Evolutionary conservation across 805 yeast species (phyloP).

Genomic region (Ogataea allantospora): DNA sequence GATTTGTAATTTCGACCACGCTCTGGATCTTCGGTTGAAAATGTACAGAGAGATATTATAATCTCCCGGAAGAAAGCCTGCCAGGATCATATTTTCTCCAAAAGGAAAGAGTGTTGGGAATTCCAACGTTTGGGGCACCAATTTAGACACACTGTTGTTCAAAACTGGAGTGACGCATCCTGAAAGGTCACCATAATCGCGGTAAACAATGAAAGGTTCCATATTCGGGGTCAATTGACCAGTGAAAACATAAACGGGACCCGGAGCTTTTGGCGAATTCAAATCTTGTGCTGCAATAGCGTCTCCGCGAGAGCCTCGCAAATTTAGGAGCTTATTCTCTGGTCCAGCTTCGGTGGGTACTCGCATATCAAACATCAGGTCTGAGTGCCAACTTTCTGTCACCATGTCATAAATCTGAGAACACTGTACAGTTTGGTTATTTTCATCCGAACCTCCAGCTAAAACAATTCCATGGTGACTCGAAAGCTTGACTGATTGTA

Average conservation of each 20-base stretch:
- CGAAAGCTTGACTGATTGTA: conserved; percentile 34
- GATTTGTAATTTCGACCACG: conserved; percentile 63
- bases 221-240: neutral
- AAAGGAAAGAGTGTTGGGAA: conserved; percentile 63
- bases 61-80: conserved; percentile 55
- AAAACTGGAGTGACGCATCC: conserved; percentile 14
- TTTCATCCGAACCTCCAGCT: conserved; percentile 50
- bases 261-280: conserved; percentile 15
- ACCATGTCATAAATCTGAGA: conserved; percentile 46
- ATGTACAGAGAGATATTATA: conserved; percentile 47
- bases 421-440: conserved; percentile 34
- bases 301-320: neutral
- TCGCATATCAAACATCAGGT: conserved; percentile 7
- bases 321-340: neutral
- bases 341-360: neutral
- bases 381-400: conserved; percentile 28
- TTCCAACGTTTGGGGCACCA: conserved; percentile 46
- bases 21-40: conserved; percentile 51
- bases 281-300: neutral
- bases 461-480: conserved; percentile 49
- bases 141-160: conserved; percentile 5
- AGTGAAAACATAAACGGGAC: conserved; percentile 5
- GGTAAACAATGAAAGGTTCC: conserved; percentile 28
- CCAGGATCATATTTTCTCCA: conserved; percentile 62
- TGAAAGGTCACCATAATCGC: conserved; percentile 1